These are phyloP conservation scores for Lonicera japonica DNA, from an alignment of 129 eudicot species.

Conservation along the genomic window DNA sequence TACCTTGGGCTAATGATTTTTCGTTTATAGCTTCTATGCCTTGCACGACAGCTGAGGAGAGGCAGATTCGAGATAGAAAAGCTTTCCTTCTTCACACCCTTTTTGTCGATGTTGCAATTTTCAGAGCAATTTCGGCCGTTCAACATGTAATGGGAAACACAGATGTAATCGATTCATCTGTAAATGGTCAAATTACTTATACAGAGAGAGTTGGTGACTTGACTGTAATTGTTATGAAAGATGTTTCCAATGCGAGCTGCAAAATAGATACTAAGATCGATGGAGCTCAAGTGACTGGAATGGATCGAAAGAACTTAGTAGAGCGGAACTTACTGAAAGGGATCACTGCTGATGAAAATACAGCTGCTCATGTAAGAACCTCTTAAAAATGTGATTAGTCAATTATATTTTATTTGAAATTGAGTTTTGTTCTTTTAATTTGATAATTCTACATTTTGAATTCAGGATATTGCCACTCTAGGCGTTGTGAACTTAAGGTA, in stretches of 20 bases:
- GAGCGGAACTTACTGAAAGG: slow-evolving; percentile 95
- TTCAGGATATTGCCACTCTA: slow-evolving; percentile 89
- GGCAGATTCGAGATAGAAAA: slow-evolving; percentile 92
- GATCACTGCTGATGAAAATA: slow-evolving; percentile 98
- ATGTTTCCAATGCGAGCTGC: slow-evolving; percentile 78
- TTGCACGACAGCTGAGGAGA: slow-evolving; percentile 90
- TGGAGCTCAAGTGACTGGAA: slow-evolving; percentile 75
- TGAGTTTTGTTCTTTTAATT: not conserved
- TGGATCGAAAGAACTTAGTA: slow-evolving; percentile 49
- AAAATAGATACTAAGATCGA: slow-evolving; percentile 95
- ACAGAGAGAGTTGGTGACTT: slow-evolving; percentile 77
- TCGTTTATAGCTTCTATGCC: slow-evolving; percentile 81
- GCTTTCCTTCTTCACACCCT: slow-evolving; percentile 92
- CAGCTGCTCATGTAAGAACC: slow-evolving; percentile 95
- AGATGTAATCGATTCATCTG: slow-evolving; percentile 22
- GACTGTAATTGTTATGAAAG: slow-evolving; percentile 66
- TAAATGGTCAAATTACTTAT: slow-evolving; percentile 29
- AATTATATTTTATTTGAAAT: not conserved
- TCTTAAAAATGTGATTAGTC: slow-evolving; percentile 1
- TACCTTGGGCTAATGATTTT: slow-evolving; percentile 89
- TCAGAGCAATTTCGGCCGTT: slow-evolving; percentile 66
- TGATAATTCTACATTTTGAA: slow-evolving; percentile 9
- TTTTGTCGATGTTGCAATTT: slow-evolving; percentile 95
- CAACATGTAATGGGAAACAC: slow-evolving; percentile 55
- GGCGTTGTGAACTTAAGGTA: slow-evolving; percentile 83